Evolutionary conservation across 352 stramenopile genomes (phyloP).

Genomic region (Globisporangium nagaii): DNA sequence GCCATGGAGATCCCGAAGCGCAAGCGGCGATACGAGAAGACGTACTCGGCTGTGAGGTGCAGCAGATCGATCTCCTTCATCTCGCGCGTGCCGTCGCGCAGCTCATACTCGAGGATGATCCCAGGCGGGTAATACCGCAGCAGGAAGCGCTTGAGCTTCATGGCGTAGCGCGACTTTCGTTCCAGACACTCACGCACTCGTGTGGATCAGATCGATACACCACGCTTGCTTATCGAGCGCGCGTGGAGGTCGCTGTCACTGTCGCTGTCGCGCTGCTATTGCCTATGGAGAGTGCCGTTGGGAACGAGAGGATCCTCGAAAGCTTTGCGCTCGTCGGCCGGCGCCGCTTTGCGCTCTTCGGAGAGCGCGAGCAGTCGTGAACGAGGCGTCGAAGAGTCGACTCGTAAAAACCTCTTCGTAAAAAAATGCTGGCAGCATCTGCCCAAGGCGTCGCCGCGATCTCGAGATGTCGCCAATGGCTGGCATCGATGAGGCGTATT

Average conservation of each 20-base stretch:
- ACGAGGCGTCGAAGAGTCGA: not conserved
- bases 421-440: too few species aligned
- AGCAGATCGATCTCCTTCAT: constrained; percentile 96
- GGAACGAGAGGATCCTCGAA: not conserved
- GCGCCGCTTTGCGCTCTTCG: not conserved
- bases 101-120: constrained; percentile 96
- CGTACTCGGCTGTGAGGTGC: constrained; percentile 89
- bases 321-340: constrained; percentile 1
- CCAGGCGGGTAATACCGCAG: constrained; percentile 94
- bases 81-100: constrained; percentile 89
- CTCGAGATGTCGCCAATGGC: too few species aligned
- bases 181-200: not conserved
- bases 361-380: not conserved
- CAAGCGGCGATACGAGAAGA: too few species aligned
- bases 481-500: too few species aligned
- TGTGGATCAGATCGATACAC: not conserved
- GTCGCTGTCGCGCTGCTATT: too few species aligned
- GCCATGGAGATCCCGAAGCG: too few species aligned
- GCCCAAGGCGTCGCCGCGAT: too few species aligned
- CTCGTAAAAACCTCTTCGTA: constrained; percentile 5
- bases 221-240: too few species aligned
- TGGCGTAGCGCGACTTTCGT: constrained; percentile 26
- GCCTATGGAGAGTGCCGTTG: not conserved
- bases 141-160: constrained; percentile 96
- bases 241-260: too few species aligned